A percentile compares a stretch with the other conserved stretches of the same genome.
Evolutionary conservation across 139 green algal genomes (phyloP).

Genomic region (Limnomonas spitsbergensis): DNA sequence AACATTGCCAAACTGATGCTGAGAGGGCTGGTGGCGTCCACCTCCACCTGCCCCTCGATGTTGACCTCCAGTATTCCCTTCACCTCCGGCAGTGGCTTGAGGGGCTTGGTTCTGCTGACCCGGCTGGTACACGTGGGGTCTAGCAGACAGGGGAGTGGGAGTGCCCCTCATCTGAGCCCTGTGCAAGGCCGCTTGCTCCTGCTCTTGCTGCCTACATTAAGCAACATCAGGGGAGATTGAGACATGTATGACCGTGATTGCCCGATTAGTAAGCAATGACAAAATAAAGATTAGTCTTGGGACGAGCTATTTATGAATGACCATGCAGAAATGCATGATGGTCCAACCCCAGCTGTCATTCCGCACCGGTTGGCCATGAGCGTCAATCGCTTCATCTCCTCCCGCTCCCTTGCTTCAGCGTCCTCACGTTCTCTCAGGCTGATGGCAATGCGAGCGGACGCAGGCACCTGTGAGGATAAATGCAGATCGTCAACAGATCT

Average conservation of each 20-base stretch:
- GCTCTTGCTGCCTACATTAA: not conserved
- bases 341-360: too few relatives aligned
- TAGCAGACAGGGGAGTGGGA: not conserved
- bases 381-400: conserved; percentile 20
- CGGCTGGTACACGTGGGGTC: too few relatives aligned
- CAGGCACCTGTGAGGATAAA: not conserved
- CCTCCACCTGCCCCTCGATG: not conserved
- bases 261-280: too few relatives aligned
- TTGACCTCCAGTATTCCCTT: too few relatives aligned
- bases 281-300: too few relatives aligned
- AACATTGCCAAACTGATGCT: conserved; percentile 1
- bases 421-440: conserved; percentile 9
- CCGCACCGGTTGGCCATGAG: conserved; percentile 15
- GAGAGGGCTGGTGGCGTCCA: not conserved
- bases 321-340: too few relatives aligned
- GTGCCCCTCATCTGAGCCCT: not conserved
- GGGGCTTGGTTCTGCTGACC: too few relatives aligned
- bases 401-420: conserved; percentile 12
- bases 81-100: too few relatives aligned
- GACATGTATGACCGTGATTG: too few relatives aligned
- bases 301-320: too few relatives aligned
- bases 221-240: not conserved
- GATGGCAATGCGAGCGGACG: not conserved
- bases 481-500: not conserved
- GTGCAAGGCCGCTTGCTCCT: not conserved